These are phyloP conservation scores for Tolypocladium inflatum DNA, from an alignment of 2,329 filamentous ascomycete species.

Conservation along the genomic window DNA sequence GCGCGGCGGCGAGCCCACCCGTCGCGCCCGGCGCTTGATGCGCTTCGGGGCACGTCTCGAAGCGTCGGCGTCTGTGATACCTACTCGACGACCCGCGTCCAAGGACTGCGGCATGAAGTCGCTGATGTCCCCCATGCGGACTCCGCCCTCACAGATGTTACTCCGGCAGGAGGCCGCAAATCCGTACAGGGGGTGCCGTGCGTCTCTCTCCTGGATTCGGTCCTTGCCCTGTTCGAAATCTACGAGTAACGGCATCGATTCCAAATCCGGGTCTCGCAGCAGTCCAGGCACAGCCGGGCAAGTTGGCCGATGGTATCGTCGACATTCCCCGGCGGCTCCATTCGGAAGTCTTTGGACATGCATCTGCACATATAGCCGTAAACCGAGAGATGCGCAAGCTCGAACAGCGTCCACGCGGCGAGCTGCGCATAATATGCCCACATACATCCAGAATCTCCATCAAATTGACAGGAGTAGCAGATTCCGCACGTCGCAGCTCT, in stretches of 20 bases:
- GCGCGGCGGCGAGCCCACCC: not conserved
- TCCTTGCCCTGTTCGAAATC: not conserved
- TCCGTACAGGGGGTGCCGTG: not conserved
- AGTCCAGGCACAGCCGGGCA: not conserved
- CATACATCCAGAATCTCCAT: not conserved
- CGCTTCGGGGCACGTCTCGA: not conserved
- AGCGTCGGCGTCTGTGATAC: not conserved
- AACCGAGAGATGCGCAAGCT: not conserved
- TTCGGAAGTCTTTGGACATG: not conserved
- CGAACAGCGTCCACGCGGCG: not conserved
- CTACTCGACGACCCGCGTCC: not conserved
- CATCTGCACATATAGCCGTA: not conserved
- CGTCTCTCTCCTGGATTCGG: not conserved
- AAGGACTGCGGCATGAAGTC: not conserved
- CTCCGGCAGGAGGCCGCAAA: not conserved
- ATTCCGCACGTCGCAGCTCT: no score
- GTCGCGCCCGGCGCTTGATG: not conserved
- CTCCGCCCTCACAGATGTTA: not conserved
- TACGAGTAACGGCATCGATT: not conserved
- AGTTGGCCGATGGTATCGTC: not conserved
- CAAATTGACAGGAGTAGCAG: no score
- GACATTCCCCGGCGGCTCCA: not conserved
- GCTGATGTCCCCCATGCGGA: not conserved
- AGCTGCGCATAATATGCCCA: not conserved
- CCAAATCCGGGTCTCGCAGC: not conserved